Percentiles rank a stretch among this genome's conserved stretches.
Evolutionary conservation across 169 alveolate genomes (phyloP).

Genomic region (Plasmodium gonderi): DNA sequence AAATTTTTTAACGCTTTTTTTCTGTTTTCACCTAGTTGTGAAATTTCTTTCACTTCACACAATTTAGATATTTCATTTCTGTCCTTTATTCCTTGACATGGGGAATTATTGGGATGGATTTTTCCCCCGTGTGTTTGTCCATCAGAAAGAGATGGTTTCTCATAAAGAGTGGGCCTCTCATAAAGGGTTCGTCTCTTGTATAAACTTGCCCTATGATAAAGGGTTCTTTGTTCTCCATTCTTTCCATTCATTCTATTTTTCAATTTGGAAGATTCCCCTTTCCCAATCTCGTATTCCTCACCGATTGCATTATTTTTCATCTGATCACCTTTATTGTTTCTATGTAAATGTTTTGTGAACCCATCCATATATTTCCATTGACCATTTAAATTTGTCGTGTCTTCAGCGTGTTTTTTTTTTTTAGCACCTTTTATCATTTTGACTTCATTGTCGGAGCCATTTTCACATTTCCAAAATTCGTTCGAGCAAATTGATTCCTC

Average conservation of each 20-base stretch:
- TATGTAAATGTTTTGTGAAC: too few species aligned
- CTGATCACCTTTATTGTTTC: too few species aligned
- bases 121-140: background rate
- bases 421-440: background rate
- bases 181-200: background rate
- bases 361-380: too few species aligned
- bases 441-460: background rate
- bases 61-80: background rate
- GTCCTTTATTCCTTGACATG: background rate
- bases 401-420: background rate
- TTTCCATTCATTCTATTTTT: background rate
- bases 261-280: background rate
- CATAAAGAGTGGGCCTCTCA: background rate
- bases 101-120: background rate
- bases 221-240: background rate
- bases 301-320: too few species aligned
- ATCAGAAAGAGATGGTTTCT: background rate
- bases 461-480: background rate
- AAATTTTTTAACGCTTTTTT: background rate
- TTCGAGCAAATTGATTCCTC: background rate
- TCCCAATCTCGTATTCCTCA: too few species aligned
- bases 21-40: conserved; percentile 26
- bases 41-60: conserved; percentile 33
- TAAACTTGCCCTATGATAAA: background rate
- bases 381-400: too few species aligned